phyloP scores from a whole-genome alignment of 768 basidiomycete species.

The Cystofilobasidium macerans region DNA sequence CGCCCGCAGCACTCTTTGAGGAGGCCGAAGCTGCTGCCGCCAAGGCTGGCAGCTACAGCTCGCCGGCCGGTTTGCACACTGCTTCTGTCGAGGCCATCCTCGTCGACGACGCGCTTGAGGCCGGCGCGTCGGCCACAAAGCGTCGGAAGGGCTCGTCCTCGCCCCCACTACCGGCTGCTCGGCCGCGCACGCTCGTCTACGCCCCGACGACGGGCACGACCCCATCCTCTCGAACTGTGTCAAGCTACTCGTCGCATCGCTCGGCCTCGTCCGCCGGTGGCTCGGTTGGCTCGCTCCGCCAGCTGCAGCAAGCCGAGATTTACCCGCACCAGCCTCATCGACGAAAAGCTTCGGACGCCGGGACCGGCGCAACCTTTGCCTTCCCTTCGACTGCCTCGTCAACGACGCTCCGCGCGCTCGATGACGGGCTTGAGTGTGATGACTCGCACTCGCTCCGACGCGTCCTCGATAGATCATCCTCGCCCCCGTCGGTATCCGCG shows the following conservation, averaged over 20 bases:
- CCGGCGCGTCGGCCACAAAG: not conserved
- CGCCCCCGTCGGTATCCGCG: not conserved
- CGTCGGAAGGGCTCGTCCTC: not conserved
- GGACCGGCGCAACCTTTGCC: not conserved
- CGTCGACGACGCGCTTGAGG: not conserved
- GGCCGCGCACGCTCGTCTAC: conserved; percentile 23
- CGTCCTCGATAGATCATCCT: conserved; percentile 1
- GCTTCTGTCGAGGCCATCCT: not conserved
- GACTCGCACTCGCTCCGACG: not conserved
- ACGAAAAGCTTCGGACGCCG: not conserved
- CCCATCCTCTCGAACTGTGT: no score
- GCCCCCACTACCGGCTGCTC: not conserved
- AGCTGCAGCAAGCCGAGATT: not conserved
- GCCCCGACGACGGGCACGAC: not conserved
- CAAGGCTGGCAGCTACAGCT: no score
- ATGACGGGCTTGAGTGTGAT: no score
- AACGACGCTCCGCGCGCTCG: not conserved
- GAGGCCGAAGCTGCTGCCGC: no score
- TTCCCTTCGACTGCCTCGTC: conserved; percentile 1
- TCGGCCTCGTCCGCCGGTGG: not conserved
- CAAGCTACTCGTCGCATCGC: not conserved
- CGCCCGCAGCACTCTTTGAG: not conserved
- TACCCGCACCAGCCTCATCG: not conserved
- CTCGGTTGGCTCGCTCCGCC: no score
- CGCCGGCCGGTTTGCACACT: not conserved